phyloP scores from a whole-genome alignment of 495 filamentous ascomycete species.

The Penicillium bovifimosum region DNA sequence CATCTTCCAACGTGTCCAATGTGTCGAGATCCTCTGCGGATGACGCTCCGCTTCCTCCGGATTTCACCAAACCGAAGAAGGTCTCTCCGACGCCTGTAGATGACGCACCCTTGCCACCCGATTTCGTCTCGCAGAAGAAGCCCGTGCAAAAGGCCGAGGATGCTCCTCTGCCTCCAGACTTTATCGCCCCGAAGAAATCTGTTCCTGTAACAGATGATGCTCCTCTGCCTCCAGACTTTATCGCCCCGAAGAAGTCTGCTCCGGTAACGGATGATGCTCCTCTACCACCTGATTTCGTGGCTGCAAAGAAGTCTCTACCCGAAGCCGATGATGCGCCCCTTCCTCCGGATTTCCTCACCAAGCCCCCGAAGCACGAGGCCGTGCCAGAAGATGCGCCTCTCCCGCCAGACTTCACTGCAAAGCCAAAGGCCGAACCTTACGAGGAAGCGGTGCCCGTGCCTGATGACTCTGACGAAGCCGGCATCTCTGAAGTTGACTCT shows the following conservation, averaged over 20 bases:
- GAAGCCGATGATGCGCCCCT: constrained; percentile 48
- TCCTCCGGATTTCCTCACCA: constrained; percentile 28
- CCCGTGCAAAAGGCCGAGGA: constrained; percentile 39
- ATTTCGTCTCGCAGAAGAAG: constrained; percentile 23
- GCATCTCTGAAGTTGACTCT: constrained; percentile 25
- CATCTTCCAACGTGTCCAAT: constrained; percentile 57
- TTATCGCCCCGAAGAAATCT: constrained; percentile 8
- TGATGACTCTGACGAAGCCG: constrained; percentile 20
- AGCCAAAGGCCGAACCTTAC: constrained; percentile 23
- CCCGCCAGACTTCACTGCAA: constrained; percentile 52
- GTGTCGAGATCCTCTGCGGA: constrained; percentile 44
- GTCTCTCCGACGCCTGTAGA: background rate
- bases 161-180: constrained; percentile 27
- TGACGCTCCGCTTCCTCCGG: constrained; percentile 34
- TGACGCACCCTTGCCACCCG: constrained; percentile 38
- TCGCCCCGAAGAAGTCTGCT: constrained; percentile 16
- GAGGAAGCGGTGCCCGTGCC: constrained; percentile 25
- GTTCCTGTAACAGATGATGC: constrained; percentile 4
- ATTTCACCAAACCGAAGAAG: constrained; percentile 16
- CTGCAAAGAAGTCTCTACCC: constrained; percentile 19
- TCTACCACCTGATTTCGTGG: constrained; percentile 29
- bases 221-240: constrained; percentile 39
- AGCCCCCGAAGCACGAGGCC: background rate
- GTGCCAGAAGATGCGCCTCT: constrained; percentile 44
- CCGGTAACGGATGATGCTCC: constrained; percentile 49